phyloP scores from a whole-genome alignment of 257 asterid genomes.

The Solanum pinnatisectum region DNA sequence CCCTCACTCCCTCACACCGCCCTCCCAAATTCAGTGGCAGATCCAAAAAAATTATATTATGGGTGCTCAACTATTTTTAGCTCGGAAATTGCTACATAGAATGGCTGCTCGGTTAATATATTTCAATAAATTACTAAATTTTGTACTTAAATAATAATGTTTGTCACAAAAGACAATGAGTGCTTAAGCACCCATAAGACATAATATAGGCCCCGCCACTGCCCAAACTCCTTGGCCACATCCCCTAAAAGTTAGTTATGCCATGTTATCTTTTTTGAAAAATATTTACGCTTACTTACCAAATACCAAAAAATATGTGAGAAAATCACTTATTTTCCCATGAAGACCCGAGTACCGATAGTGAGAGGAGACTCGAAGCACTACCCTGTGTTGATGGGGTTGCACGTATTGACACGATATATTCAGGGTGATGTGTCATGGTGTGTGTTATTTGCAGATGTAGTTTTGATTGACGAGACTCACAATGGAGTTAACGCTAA shows the following conservation, averaged over 20 bases:
- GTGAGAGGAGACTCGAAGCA: neutral
- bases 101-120: no score
- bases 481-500: neutral
- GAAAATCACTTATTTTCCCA: neutral
- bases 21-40: no score
- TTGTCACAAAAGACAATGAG: no score
- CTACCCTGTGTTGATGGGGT: neutral
- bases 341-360: neutral
- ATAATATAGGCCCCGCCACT: no score
- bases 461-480: neutral
- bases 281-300: neutral
- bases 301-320: neutral
- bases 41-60: no score
- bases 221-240: neutral
- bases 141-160: no score
- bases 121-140: no score
- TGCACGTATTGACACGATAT: neutral
- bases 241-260: neutral
- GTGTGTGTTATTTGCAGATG: neutral
- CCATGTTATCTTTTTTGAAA: neutral
- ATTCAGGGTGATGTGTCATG: neutral
- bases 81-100: no score
- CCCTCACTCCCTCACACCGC: neutral
- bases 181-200: no score
- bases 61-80: no score